Base-by-base conservation (phyloP, 352 stramenopile species). In the Phytophthora pisi region DNA sequence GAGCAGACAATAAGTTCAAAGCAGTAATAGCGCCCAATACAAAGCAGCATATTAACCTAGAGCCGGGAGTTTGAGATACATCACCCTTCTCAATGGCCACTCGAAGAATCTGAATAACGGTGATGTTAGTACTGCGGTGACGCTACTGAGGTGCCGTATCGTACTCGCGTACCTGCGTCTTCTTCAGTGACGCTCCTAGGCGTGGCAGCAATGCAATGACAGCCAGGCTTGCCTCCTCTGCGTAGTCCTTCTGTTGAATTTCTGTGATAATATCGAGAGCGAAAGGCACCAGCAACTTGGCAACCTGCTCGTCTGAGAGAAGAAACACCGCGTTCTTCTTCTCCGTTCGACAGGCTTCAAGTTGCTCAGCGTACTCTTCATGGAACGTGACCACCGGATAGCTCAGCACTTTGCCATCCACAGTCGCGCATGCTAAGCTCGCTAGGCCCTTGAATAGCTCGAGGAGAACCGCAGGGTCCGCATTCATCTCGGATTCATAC, bases 81-180 rank as follows among this genome's bases (percentile, higher is more conserved):
- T 95, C 87, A 9, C 87, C 87, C 49, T 93, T 95, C 40, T 93
- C 85, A 18, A 95, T 92, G 6, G 85, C 87, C 2, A 95, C 83
- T 36, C 87, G 82, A 62, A 95, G 87, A 71, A 95, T 88, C 80
- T 94, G 34, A 13, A 56, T 34, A 66, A 18, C 47, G 34, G 38
- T 9, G 28, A 15, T n/a, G 18, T 66, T 49, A 70, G 15, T 38
- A 10, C 8, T 53, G 6, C 16, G 46, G 51, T 4, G 15, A 52
- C n/a, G 50, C 8, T 26, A 36, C 36, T 36, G 47, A 5, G 5
- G 18, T 18, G 20, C 8, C 18, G 9, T 24, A 3, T n/a, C 16
- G 20, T 51, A 30, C 10, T 26, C 4, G 11, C 43, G 40, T 66
- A 87, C 81, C 72, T 91, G 85, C 2, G 87, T 93, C 57, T 95